phyloP scores from a whole-genome alignment of 2,329 filamentous ascomycete genomes.

The Neofusicoccum parvum region DNA sequence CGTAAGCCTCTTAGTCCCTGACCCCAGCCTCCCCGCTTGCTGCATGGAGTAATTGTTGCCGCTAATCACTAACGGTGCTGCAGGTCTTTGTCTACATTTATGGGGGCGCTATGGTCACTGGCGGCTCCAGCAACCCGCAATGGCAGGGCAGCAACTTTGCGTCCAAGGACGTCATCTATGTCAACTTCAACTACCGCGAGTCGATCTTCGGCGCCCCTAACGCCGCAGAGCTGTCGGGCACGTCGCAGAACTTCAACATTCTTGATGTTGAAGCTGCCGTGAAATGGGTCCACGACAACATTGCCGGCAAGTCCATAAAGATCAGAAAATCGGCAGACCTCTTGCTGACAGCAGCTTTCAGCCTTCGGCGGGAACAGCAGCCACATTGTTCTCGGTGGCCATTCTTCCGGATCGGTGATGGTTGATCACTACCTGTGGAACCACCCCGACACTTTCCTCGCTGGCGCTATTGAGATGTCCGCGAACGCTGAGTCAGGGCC shows the following conservation, averaged over 20 bases:
- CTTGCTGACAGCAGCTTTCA: conserved; percentile 19
- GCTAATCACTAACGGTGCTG: conserved; percentile 2
- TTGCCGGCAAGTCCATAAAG: conserved; percentile 23
- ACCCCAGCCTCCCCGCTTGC: background rate
- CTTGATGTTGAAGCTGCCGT: conserved; percentile 43
- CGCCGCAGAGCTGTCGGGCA: conserved; percentile 9
- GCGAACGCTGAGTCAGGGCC: conserved; percentile 35
- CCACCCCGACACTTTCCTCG: conserved; percentile 31
- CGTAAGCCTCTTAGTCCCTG: conserved; percentile 24
- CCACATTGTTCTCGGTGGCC: conserved; percentile 42
- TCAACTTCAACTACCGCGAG: conserved; percentile 42
- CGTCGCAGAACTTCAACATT: conserved; percentile 39
- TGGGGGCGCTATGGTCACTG: conserved; percentile 48
- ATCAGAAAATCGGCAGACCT: too few species aligned
- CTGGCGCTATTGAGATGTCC: conserved; percentile 36
- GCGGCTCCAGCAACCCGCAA: conserved; percentile 42
- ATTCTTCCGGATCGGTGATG: conserved; percentile 26
- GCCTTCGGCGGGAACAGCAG: conserved; percentile 50
- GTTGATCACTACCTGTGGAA: conserved; percentile 30
- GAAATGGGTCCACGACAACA: conserved; percentile 46
- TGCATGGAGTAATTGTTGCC: background rate
- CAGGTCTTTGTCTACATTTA: conserved; percentile 49
- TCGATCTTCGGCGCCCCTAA: conserved; percentile 21
- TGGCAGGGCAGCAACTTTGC: conserved; percentile 26
- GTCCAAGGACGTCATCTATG: conserved; percentile 22